Evolutionary conservation across 441 rosid species (phyloP), one percentile per base, ranked within the genome.

Genomic region (Brassica hybrid): DNA sequence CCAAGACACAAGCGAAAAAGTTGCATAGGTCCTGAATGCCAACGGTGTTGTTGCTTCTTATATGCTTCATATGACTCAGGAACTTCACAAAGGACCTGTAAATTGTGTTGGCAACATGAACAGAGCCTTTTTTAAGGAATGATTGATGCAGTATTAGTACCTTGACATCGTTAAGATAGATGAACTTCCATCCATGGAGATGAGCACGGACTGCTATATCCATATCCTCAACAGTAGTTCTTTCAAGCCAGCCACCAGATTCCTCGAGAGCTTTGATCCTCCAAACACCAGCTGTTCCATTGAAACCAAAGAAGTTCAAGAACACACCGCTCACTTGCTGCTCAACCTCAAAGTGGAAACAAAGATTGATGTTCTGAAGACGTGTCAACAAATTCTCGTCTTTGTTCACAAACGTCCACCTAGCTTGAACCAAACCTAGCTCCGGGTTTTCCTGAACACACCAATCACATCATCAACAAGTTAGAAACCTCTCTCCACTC

Each of bases 201-300:
- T 94, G 98, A 0, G 97, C 98, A 0, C 98, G 93, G 50, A 94
- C 94, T 12, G 98, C 97, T 63, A 92, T 90, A 83, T 94, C 98
- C 98, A 94, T 94, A 81, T 94, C 98, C 83, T 94, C 98, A 0
- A 94, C 97, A 10, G 98, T 94, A 16, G 97, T 93, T 72, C 99
- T 86, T 81, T 93, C 97, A 64, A 95, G 97, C 99, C 98, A 93
- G 12, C 96, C 97, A 68, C 98, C 97, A 38, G 98, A 91, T 18
- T 91, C 99, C 81, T 90, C 93, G 21, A 95, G 96, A 62, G 99
- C 89, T 79, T 88, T 90, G 25, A 91, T 91, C 81, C 99, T 90
- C 98, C 99, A 95, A 65, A 95, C 93, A 75, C 99, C 97, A 80
- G 98, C 97, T 73, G 99, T 94, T 75, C 99, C 99, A 79, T 94